Conservation (phyloP, 495 filamentous ascomycete species). For the Chaetomium fimeti region DNA sequence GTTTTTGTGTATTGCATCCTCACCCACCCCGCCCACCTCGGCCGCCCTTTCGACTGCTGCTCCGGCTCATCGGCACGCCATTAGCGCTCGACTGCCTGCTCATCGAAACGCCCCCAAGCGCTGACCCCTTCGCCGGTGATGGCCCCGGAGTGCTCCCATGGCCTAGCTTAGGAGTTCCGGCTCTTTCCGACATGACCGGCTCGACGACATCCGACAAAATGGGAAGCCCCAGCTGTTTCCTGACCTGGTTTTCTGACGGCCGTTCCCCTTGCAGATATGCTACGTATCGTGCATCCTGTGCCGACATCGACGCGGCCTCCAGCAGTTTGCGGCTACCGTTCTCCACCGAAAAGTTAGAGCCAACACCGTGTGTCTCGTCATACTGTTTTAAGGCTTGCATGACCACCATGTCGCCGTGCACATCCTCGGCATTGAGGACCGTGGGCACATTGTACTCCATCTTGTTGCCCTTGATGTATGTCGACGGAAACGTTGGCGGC, state of each 20-base stretch:
- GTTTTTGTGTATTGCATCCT: background rate
- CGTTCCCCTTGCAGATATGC: conserved; percentile 44
- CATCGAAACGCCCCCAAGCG: conserved; percentile 45
- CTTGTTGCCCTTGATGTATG: conserved; percentile 49
- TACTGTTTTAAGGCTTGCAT: conserved; percentile 53
- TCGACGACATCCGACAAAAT: conserved; percentile 33
- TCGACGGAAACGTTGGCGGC: conserved; percentile 59
- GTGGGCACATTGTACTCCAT: conserved; percentile 49
- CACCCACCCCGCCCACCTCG: conserved; percentile 33
- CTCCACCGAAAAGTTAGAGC: conserved; percentile 43
- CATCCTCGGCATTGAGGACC: conserved; percentile 56
- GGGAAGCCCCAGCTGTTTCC: conserved; percentile 44
- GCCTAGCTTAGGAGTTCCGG: conserved; percentile 32
- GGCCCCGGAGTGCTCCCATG: conserved; percentile 33
- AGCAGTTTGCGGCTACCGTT: conserved; percentile 48
- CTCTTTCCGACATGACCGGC: conserved; percentile 28
- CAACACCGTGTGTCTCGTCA: conserved; percentile 42
- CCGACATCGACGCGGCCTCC: conserved; percentile 43
- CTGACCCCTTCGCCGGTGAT: conserved; percentile 30
- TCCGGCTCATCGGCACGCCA: conserved; percentile 52
- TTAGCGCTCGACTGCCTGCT: conserved; percentile 51
- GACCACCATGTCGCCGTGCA: conserved; percentile 57
- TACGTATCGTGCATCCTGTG: conserved; percentile 38
- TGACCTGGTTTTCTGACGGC: conserved; percentile 45
- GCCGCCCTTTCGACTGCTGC: conserved; percentile 38